These are phyloP conservation scores for Colletotrichum magnum DNA, from an alignment of 2,329 filamentous ascomycete genomes.

Conservation along the genomic window DNA sequence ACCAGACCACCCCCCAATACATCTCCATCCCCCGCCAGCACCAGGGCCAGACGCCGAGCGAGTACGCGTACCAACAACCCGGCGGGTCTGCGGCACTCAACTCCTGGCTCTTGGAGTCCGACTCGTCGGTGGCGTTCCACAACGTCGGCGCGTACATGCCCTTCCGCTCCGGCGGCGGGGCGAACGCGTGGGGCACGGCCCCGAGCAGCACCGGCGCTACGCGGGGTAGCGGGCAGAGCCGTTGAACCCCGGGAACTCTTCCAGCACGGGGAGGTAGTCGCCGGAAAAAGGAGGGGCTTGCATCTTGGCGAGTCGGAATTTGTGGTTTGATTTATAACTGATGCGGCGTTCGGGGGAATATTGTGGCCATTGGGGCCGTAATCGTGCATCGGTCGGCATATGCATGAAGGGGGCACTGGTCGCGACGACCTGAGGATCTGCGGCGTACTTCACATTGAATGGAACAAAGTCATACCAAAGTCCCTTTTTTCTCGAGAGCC, in stretches of 20 bases:
- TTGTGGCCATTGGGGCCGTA: no score
- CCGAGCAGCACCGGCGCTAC: slow-evolving; percentile 28
- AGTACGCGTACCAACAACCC: slow-evolving; percentile 10
- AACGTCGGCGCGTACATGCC: slow-evolving; percentile 12
- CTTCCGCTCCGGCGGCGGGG: not conserved
- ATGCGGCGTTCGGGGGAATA: no score
- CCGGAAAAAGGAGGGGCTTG: no score
- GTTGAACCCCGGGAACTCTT: not conserved
- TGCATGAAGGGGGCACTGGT: no score
- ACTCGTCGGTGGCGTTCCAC: slow-evolving; percentile 12
- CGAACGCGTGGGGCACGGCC: not conserved
- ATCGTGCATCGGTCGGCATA: no score
- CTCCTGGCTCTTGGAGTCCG: slow-evolving; percentile 20
- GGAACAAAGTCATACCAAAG: not conserved
- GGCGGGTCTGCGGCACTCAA: slow-evolving; percentile 13
- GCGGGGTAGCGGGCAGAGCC: slow-evolving; percentile 17
- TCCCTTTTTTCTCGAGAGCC: not conserved
- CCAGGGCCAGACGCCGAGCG: not conserved
- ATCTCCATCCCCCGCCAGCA: slow-evolving; percentile 8
- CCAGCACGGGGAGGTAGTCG: no score
- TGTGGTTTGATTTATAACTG: no score
- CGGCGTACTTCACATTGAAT: not conserved
- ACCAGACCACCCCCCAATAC: not conserved
- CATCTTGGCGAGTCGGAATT: no score
- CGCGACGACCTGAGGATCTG: no score